Percentiles rank a stretch among this genome's conserved stretches.
phyloP scores from a whole-genome alignment of 2,329 filamentous ascomycete species.

The Neopestalotiopsis clavispora region DNA sequence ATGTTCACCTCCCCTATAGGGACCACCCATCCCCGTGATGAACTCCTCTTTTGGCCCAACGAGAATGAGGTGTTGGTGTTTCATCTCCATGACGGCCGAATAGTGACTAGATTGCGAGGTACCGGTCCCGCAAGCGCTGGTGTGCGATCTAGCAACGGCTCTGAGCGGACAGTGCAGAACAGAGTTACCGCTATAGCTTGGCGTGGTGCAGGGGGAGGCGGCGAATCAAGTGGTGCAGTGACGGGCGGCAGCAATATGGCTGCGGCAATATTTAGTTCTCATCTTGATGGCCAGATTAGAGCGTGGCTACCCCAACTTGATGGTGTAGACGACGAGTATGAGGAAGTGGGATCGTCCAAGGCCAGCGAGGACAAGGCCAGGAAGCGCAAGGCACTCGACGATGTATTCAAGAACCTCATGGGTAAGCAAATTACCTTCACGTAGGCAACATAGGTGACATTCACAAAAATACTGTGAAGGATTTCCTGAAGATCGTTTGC shows the following conservation, averaged over 20 bases:
- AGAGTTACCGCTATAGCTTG: constrained; percentile 79
- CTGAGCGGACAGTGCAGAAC: constrained; percentile 64
- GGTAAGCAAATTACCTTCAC: constrained; percentile 71
- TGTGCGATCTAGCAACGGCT: constrained; percentile 44
- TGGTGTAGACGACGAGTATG: constrained; percentile 55
- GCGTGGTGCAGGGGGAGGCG: constrained; percentile 66
- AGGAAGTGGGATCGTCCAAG: constrained; percentile 43
- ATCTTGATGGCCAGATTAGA: constrained; percentile 83
- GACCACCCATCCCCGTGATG: constrained; percentile 59
- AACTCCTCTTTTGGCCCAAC: constrained; percentile 82
- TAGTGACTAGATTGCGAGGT: constrained; percentile 73
- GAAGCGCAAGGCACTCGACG: constrained; percentile 80
- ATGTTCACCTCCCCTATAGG: constrained; percentile 69
- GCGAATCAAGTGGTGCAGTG: constrained; percentile 61
- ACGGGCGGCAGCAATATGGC: constrained; percentile 59
- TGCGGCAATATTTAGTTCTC: constrained; percentile 75
- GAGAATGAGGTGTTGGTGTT: constrained; percentile 80
- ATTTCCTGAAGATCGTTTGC: not conserved
- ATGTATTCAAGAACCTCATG: constrained; percentile 80
- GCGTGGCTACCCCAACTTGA: constrained; percentile 72
- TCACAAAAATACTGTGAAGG: not conserved
- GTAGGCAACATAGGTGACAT: constrained; percentile 5
- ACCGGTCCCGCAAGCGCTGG: constrained; percentile 60
- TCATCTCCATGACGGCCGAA: constrained; percentile 76
- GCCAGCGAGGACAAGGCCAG: constrained; percentile 58